These are phyloP conservation scores for Stachybotrys chartarum DNA, from an alignment of 2,329 filamentous ascomycete genomes.

Conservation along the genomic window DNA sequence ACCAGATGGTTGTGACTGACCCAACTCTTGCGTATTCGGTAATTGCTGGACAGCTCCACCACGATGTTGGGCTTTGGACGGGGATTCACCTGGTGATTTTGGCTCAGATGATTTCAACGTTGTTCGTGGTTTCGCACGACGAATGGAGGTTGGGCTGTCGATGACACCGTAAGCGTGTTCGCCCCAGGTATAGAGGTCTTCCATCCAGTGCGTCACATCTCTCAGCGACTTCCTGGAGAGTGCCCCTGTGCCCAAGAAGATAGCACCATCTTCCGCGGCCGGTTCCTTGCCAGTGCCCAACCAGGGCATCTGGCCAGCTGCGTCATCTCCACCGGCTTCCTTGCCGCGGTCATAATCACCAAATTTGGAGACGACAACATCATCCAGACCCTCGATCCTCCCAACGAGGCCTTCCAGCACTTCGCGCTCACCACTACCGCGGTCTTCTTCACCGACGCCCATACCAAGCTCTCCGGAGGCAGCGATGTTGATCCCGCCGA, in stretches of 20 bases:
- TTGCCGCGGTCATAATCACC: conserved; percentile 40
- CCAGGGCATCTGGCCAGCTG: conserved; percentile 42
- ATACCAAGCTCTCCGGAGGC: conserved; percentile 87
- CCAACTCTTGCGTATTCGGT: not conserved
- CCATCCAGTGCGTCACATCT: conserved; percentile 77
- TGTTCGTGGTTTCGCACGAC: conserved; percentile 38
- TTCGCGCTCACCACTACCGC: conserved; percentile 87
- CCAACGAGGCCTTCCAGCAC: conserved; percentile 83
- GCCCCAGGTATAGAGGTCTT: conserved; percentile 79
- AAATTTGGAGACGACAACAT: conserved; percentile 82
- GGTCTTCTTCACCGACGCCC: conserved; percentile 91
- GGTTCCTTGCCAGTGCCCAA: conserved; percentile 64
- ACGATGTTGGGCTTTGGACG: not conserved
- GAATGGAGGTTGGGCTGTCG: conserved; percentile 66
- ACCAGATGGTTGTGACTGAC: not conserved
- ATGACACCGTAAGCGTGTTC: conserved; percentile 77
- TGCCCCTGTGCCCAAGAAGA: conserved; percentile 76
- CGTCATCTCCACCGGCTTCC: conserved; percentile 12
- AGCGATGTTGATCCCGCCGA: conserved; percentile 79
- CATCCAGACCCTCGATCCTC: conserved; percentile 75
- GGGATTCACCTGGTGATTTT: not conserved
- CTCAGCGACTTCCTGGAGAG: conserved; percentile 65
- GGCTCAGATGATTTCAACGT: conserved; percentile 6
- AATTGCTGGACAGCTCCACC: not conserved
- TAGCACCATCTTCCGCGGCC: conserved; percentile 68